phyloP scores from a whole-genome alignment of 768 basidiomycete species.

The Termitomyces sp. region DNA sequence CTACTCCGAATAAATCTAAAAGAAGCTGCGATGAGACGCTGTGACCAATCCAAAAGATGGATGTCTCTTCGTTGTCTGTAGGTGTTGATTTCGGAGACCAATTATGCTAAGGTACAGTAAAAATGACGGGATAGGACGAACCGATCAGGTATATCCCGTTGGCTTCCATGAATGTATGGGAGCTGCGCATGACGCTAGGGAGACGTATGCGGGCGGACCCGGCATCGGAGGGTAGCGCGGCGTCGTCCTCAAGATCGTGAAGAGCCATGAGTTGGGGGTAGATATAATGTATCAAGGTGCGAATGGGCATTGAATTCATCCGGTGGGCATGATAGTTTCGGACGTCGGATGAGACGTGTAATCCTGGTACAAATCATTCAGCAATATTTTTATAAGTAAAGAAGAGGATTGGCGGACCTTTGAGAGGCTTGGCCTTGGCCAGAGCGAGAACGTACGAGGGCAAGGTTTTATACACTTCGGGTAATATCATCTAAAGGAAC shows the following conservation, averaged over 20 bases:
- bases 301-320: constrained; percentile 64
- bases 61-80: constrained; percentile 81
- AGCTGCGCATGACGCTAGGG: constrained; percentile 76
- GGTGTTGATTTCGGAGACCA: background rate
- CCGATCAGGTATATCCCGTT: constrained; percentile 93
- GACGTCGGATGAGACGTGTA: constrained; percentile 89
- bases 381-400: background rate
- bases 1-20: constrained; percentile 77
- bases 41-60: constrained; percentile 87
- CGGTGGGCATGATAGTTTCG: constrained; percentile 81
- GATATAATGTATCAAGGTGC: constrained; percentile 66
- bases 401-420: constrained; percentile 48
- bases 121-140: constrained; percentile 35
- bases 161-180: constrained; percentile 83
- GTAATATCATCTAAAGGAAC: constrained; percentile 73
- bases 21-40: constrained; percentile 79
- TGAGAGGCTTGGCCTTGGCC: constrained; percentile 87
- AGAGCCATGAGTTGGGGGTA: constrained; percentile 88
- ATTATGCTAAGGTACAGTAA: background rate
- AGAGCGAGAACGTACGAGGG: constrained; percentile 79
- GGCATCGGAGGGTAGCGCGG: constrained; percentile 61
- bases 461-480: constrained; percentile 85
- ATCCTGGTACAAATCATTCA: constrained; percentile 38
- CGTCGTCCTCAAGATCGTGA: constrained; percentile 71
- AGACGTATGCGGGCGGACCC: constrained; percentile 45